phyloP scores from a whole-genome alignment of 163 green algal species.

The Chloromonas sp. region DNA sequence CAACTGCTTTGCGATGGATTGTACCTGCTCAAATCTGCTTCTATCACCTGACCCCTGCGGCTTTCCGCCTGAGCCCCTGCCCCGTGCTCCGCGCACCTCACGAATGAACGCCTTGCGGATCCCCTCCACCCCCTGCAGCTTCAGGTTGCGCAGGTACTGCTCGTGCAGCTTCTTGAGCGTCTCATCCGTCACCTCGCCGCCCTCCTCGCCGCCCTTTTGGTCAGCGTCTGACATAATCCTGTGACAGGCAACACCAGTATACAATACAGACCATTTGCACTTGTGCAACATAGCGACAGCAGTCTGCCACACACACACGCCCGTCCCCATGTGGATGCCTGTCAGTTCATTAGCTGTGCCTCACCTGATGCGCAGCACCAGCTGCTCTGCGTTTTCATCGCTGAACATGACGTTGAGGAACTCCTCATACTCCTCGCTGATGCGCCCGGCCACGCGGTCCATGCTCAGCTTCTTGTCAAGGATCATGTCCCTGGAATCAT shows the following conservation, averaged over 20 bases:
- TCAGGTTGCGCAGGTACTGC: conserved; percentile 41
- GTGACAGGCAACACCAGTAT: neutral
- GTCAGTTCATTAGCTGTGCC: neutral
- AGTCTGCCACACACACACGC: neutral
- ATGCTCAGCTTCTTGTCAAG: conserved; percentile 90
- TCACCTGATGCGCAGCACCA: conserved; percentile 82
- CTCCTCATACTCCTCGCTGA: conserved; percentile 85
- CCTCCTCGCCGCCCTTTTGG: conserved; percentile 30
- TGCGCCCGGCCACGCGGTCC: conserved; percentile 34
- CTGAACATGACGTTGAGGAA: conserved; percentile 91
- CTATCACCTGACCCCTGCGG: too few species aligned
- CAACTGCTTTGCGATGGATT: too few species aligned
- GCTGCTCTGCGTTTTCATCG: conserved; percentile 92
- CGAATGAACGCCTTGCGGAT: conserved; percentile 83
- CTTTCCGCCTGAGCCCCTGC: too few species aligned
- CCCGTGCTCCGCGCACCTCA: neutral
- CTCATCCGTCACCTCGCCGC: conserved; percentile 41
- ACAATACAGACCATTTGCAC: neutral
- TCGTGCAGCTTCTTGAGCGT: conserved; percentile 46
- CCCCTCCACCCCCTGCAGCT: conserved; percentile 80
- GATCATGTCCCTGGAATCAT: conserved; percentile 65
- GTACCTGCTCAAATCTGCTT: too few species aligned
- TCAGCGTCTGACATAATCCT: conserved; percentile 51
- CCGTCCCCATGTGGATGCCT: too few species aligned
- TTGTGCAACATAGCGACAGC: neutral